phyloP scores from a whole-genome alignment of 2,329 filamentous ascomycete genomes.

The Paecilomyces fulvus region DNA sequence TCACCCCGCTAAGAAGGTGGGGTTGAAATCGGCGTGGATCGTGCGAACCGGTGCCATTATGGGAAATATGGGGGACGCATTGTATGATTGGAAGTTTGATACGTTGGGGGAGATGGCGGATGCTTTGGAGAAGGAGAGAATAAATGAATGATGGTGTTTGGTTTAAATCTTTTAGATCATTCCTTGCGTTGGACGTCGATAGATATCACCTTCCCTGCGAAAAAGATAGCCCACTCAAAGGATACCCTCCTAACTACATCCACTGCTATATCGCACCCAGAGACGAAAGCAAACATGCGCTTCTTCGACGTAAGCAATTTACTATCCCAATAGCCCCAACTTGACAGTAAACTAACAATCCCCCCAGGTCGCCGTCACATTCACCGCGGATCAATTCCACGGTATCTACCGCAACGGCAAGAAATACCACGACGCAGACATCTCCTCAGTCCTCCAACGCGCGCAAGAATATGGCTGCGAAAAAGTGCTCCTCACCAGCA shows the following conservation, averaged over 20 bases:
- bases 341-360: not conserved
- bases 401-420: constrained; percentile 44
- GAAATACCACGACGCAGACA: constrained; percentile 40
- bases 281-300: not conserved
- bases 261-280: not conserved
- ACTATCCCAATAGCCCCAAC: not conserved
- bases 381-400: constrained; percentile 34
- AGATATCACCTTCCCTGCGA: not conserved
- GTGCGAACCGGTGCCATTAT: constrained; percentile 37
- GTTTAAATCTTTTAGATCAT: not conserved
- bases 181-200: not conserved
- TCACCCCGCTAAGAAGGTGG: constrained; percentile 52
- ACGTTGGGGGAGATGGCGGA: constrained; percentile 54
- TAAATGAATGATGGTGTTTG: not conserved
- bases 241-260: not conserved
- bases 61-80: constrained; percentile 29
- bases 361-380: constrained; percentile 19
- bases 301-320: not conserved
- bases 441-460: constrained; percentile 16
- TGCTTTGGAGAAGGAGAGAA: constrained; percentile 19
- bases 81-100: constrained; percentile 50
- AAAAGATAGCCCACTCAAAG: no score
- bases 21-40: constrained; percentile 59
- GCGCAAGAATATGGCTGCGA: not conserved
- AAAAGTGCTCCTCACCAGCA: constrained; percentile 12